Percentiles rank a stretch among this genome's conserved stretches.
Evolutionary conservation across 2,329 filamentous ascomycete species (phyloP).

Genomic region (Pseudogymnoascus sp.): DNA sequence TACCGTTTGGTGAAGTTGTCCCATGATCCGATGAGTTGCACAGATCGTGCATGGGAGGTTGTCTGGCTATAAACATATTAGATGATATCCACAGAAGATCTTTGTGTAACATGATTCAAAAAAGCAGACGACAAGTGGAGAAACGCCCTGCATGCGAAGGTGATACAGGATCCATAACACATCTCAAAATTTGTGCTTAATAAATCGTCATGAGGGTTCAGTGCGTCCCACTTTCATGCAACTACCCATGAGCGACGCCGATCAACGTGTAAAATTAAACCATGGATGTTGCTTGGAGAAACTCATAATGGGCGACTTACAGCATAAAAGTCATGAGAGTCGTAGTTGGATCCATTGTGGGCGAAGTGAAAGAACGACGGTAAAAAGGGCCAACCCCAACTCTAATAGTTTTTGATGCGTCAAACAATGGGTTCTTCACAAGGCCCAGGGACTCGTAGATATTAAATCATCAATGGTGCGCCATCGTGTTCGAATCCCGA

Average conservation of each 20-base stretch:
- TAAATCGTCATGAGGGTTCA: constrained; percentile 3
- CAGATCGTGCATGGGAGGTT: constrained; percentile 54
- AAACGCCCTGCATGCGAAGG: neutral
- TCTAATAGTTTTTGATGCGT: neutral
- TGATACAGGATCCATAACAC: neutral
- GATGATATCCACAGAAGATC: neutral
- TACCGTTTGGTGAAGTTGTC: constrained; percentile 82
- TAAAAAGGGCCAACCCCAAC: constrained; percentile 5
- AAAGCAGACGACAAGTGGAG: neutral
- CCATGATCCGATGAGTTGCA: constrained; percentile 86
- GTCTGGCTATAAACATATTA: constrained; percentile 43
- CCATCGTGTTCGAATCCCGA: neutral
- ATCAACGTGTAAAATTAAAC: neutral
- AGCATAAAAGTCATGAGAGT: constrained; percentile 63
- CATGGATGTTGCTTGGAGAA: neutral
- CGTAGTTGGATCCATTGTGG: constrained; percentile 51
- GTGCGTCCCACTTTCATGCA: neutral
- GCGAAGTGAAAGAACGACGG: neutral
- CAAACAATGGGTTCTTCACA: neutral
- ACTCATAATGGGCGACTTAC: constrained; percentile 41
- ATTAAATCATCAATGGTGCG: neutral
- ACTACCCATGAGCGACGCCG: constrained; percentile 1
- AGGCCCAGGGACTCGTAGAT: neutral
- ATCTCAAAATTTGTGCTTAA: neutral
- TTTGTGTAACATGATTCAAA: neutral